These are phyloP conservation scores for Cladophialophora immunda DNA, from an alignment of 2,329 filamentous ascomycete species.

Conservation along the genomic window DNA sequence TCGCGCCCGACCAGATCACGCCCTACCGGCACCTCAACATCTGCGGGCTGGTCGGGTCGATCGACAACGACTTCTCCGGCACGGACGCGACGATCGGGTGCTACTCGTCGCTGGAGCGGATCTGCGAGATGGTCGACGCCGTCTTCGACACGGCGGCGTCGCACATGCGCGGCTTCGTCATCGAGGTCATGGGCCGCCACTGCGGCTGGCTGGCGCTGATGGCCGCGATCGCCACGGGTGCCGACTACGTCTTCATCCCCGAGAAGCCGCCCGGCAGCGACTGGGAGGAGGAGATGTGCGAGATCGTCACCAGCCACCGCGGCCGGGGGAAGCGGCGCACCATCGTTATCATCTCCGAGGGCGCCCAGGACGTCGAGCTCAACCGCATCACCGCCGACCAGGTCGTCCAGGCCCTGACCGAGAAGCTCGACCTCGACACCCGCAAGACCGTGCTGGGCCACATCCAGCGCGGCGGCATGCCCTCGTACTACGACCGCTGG, in stretches of 20 bases:
- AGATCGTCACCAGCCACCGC: slow-evolving; percentile 80
- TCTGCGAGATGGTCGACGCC: slow-evolving; percentile 95
- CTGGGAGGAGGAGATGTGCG: slow-evolving; percentile 89
- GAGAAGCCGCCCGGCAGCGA: slow-evolving; percentile 88
- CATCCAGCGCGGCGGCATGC: slow-evolving; percentile 90
- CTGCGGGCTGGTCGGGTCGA: slow-evolving; percentile 93
- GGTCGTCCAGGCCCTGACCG: slow-evolving; percentile 87
- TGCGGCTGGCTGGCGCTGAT: slow-evolving; percentile 98
- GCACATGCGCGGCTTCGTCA: slow-evolving; percentile 94
- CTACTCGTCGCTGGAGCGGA: slow-evolving; percentile 90
- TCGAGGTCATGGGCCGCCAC: slow-evolving; percentile 98
- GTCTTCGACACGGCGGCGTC: slow-evolving; percentile 93
- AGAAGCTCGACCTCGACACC: slow-evolving; percentile 84
- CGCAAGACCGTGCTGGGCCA: slow-evolving; percentile 94
- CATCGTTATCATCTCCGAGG: slow-evolving; percentile 97
- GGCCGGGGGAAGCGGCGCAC: slow-evolving; percentile 92
- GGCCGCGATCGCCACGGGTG: slow-evolving; percentile 92
- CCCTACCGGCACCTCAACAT: slow-evolving; percentile 92
- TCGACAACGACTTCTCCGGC: slow-evolving; percentile 97
- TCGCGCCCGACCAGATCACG: slow-evolving; percentile 74
- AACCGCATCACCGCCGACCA: slow-evolving; percentile 81
- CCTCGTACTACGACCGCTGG: slow-evolving; percentile 94
- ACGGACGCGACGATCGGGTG: slow-evolving; percentile 98
- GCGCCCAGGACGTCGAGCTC: slow-evolving; percentile 83
- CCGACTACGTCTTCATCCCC: slow-evolving; percentile 96